These are phyloP conservation scores for Penicillium coprophilum DNA, from an alignment of 495 filamentous ascomycete genomes.

Conservation along the genomic window DNA sequence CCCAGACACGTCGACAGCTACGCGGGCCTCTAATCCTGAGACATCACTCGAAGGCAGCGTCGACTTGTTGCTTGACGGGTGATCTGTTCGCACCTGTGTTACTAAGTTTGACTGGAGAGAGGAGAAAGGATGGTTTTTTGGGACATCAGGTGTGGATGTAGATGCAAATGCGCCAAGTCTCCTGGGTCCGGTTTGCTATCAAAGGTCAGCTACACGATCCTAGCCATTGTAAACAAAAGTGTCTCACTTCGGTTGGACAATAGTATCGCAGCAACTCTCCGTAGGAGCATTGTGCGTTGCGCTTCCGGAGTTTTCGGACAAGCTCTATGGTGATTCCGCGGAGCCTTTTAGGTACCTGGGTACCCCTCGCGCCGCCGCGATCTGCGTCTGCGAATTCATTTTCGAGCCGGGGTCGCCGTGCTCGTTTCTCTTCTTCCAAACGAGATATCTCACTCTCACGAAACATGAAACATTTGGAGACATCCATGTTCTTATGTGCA, in stretches of 20 bases:
- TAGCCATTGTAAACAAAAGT: not conserved
- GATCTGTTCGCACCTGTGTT: conserved; percentile 29
- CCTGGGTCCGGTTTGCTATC: conserved; percentile 34
- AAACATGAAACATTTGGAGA: conserved; percentile 77
- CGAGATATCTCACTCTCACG: conserved; percentile 79
- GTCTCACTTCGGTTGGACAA: conserved; percentile 62
- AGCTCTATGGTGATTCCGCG: conserved; percentile 59
- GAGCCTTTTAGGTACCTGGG: conserved; percentile 72
- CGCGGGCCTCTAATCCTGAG: not conserved
- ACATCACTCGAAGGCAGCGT: not conserved
- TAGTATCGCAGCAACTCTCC: conserved; percentile 72
- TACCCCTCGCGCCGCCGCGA: conserved; percentile 8
- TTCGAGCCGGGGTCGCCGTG: not conserved
- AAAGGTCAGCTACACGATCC: conserved; percentile 11
- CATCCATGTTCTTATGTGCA: conserved; percentile 60
- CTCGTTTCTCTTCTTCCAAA: conserved; percentile 15
- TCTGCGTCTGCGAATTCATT: conserved; percentile 1
- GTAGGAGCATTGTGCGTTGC: conserved; percentile 76
- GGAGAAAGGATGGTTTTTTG: conserved; percentile 10
- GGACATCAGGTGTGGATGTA: conserved; percentile 10
- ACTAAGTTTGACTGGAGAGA: conserved; percentile 28
- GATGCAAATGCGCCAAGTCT: conserved; percentile 21
- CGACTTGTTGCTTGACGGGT: conserved; percentile 4
- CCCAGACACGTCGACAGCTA: not conserved
- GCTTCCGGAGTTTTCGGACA: conserved; percentile 64